phyloP scores from a whole-genome alignment of 2,329 filamentous ascomycete species.

The Xylaria sp. region DNA sequence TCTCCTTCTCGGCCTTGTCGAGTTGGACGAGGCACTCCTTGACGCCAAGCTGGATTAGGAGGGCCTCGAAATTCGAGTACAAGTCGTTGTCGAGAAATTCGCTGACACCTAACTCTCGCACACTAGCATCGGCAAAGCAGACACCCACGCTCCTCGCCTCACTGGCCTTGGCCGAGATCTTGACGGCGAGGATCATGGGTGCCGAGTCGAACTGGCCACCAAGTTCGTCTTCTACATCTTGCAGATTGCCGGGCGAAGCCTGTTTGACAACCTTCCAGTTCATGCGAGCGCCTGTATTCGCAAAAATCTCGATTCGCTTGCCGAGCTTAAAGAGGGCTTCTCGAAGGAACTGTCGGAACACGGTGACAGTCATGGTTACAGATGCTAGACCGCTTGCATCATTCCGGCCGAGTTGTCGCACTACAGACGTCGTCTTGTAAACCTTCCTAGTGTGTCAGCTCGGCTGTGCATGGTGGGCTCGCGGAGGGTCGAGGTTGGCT shows the following conservation, averaged over 20 bases:
- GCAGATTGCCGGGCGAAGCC: conserved; percentile 92
- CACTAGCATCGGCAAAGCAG: conserved; percentile 96
- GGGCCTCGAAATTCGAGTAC: conserved; percentile 96
- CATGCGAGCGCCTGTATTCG: conserved; percentile 75
- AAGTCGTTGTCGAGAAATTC: conserved; percentile 99
- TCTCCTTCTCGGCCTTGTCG: conserved; percentile 80
- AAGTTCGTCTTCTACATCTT: conserved; percentile 95
- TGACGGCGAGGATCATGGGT: conserved; percentile 94
- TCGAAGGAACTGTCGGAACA: conserved; percentile 92
- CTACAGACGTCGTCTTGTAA: conserved; percentile 96
- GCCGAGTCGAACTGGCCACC: conserved; percentile 85
- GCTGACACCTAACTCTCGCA: conserved; percentile 92
- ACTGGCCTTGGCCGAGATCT: conserved; percentile 83
- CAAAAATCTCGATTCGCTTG: conserved; percentile 91
- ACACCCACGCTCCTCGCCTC: conserved; percentile 90
- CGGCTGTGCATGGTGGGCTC: not conserved
- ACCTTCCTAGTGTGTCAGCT: conserved; percentile 57
- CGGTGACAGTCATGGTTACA: conserved; percentile 93
- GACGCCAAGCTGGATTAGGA: conserved; percentile 94
- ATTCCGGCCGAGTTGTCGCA: conserved; percentile 84
- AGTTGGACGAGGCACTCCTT: conserved; percentile 89
- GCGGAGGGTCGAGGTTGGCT: conserved; percentile 31
- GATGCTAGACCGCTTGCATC: conserved; percentile 86
- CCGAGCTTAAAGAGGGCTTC: conserved; percentile 91
- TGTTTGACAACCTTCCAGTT: conserved; percentile 93